Conservation (phyloP, 495 filamentous ascomycete genomes). For the Xanthoparmelia taractica region DNA sequence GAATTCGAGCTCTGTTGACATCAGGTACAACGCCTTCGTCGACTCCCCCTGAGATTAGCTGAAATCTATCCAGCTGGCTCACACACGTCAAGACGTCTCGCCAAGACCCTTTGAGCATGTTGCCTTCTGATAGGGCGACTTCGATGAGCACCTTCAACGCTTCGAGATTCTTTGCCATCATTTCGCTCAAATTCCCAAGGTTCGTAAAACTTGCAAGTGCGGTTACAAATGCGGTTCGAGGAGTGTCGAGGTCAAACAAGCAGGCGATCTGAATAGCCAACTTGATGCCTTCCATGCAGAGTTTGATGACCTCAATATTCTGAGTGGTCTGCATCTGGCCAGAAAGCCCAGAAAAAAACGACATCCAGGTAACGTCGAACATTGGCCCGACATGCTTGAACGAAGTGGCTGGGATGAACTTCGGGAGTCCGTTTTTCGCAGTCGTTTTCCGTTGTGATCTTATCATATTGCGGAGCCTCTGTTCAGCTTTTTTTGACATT, state of each 20-base stretch:
- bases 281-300: slow-evolving; percentile 93
- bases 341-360: slow-evolving; percentile 87
- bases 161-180: slow-evolving; percentile 93
- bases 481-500: slow-evolving; percentile 81
- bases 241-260: slow-evolving; percentile 83
- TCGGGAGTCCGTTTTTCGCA: slow-evolving; percentile 56
- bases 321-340: slow-evolving; percentile 86
- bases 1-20: slow-evolving; percentile 73
- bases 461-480: slow-evolving; percentile 85
- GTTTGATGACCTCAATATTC: slow-evolving; percentile 78
- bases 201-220: slow-evolving; percentile 91
- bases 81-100: slow-evolving; percentile 91
- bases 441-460: slow-evolving; percentile 73
- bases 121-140: slow-evolving; percentile 85
- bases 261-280: slow-evolving; percentile 87
- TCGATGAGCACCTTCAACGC: slow-evolving; percentile 85
- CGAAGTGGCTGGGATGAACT: slow-evolving; percentile 85
- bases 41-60: slow-evolving; percentile 88
- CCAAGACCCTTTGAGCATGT: slow-evolving; percentile 83
- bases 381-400: slow-evolving; percentile 94
- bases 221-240: slow-evolving; percentile 87
- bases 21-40: slow-evolving; percentile 89
- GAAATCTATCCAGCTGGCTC: slow-evolving; percentile 90
- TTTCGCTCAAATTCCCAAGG: slow-evolving; percentile 88
- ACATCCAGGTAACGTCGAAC: slow-evolving; percentile 99